Evolutionary conservation across 495 filamentous ascomycete genomes (phyloP).

Genomic region (Penicillium diatomitis): DNA sequence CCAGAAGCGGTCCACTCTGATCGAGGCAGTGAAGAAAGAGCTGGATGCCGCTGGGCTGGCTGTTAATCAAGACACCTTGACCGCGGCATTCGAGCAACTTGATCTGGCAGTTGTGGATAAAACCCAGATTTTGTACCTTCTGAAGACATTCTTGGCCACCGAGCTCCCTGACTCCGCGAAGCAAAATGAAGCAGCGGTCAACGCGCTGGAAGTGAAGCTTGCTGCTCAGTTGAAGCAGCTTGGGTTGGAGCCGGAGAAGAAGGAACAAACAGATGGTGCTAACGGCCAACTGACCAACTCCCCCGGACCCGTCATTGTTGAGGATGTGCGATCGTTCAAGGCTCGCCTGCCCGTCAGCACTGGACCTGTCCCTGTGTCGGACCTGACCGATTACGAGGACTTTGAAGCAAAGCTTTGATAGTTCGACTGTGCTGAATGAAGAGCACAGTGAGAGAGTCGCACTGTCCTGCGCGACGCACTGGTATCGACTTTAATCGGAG

Average conservation of each 20-base stretch:
- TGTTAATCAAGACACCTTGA: conserved; percentile 35
- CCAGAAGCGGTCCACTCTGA: conserved; percentile 47
- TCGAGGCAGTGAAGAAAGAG: conserved; percentile 40
- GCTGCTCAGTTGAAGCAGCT: conserved; percentile 31
- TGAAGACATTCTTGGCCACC: conserved; percentile 42
- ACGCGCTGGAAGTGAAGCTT: conserved; percentile 37
- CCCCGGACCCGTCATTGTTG: conserved; percentile 44
- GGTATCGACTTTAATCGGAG: too few relatives aligned
- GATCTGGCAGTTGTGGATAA: conserved; percentile 37
- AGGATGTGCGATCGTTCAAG: conserved; percentile 70
- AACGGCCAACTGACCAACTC: conserved; percentile 20
- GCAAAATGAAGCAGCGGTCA: conserved; percentile 32
- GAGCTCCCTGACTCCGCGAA: conserved; percentile 36
- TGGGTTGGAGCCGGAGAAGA: conserved; percentile 23
- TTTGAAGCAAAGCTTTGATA: conserved; percentile 62
- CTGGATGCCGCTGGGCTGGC: conserved; percentile 42
- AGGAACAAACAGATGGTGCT: conserved; percentile 9
- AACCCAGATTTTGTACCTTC: conserved; percentile 30
- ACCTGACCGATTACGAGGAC: conserved; percentile 77
- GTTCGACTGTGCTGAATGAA: background rate
- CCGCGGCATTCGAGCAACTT: conserved; percentile 34
- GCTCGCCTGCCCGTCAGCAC: conserved; percentile 56
- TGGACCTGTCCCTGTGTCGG: conserved; percentile 60
- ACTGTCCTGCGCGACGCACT: too few relatives aligned
- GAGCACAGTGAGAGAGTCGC: too few relatives aligned